Evolutionary conservation across 257 asterid genomes (phyloP), one percentile per base, ranked within the genome.

Genomic region (Solanum virginianum): DNA sequence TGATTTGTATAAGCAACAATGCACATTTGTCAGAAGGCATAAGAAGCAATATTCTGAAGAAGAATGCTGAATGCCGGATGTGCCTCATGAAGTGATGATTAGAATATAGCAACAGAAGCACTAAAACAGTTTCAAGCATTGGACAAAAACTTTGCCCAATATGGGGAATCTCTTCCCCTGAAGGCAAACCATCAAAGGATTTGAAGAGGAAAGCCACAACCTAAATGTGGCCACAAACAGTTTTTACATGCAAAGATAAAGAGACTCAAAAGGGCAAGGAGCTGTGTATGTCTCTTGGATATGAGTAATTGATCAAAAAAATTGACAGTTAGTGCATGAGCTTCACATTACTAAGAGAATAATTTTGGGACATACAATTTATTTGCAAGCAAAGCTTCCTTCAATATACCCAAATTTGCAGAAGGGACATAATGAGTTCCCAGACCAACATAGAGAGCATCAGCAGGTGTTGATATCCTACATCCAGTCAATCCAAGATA

Each of bases 401-500:
- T 95, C 82, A 95, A 86, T 66, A 92, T 85, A 82, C 91, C 90
- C 90, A 95, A 89, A 87, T 92, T 94, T 86, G 90, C 95, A 77
- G 97, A 94, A 81, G 98, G 99, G 70, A 95, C 97, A 88, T 92
- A 95, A 88, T 96, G 99, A 26, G 97, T 92, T 82, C 98, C 98
- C 82, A 96, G 93, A 80, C 99, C 98, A 84, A 92, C 92, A 87
- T 91, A 95, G 20, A 96, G 90, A 88, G 99, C 99, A 93, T 96
- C 99, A 83, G 98, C 94, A 87, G 99, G 98, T 1, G 96, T 93
- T 72, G 98, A 93, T 85, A 96, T 83, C 87, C 98, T 92, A 90
- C 86, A 91, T 79, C 99, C 99, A 63, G 99, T 96, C 89, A 96
- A 89, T 89, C 97, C 99, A 88, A 96, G 98, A 89, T 94, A 96